Percentiles rank a stretch among this genome's conserved stretches.
These are phyloP conservation scores for Chaetomium globosum DNA, from an alignment of 2,329 filamentous ascomycete genomes.

Conservation along the genomic window DNA sequence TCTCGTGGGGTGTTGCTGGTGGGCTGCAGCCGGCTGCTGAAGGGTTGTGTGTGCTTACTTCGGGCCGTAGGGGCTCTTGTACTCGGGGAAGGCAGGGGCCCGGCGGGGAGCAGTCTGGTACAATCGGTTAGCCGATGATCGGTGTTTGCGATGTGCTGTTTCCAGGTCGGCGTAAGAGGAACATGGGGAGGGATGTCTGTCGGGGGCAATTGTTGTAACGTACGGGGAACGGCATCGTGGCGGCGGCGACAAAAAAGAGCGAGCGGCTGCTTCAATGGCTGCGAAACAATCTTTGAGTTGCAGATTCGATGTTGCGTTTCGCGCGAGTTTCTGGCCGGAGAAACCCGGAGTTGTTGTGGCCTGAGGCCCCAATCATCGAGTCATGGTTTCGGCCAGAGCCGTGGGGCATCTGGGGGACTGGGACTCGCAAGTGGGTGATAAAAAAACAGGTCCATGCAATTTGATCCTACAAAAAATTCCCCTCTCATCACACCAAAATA, in stretches of 20 bases:
- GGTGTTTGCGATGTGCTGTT: not conserved
- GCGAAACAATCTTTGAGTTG: slow-evolving; percentile 32
- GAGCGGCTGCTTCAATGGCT: slow-evolving; percentile 38
- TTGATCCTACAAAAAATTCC: too few species aligned
- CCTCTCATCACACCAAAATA: too few species aligned
- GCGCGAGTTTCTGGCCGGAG: slow-evolving; percentile 42
- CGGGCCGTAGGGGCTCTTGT: slow-evolving; percentile 66
- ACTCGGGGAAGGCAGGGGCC: slow-evolving; percentile 46
- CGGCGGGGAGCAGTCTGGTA: slow-evolving; percentile 52
- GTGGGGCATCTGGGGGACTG: too few species aligned
- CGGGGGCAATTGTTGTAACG: slow-evolving; percentile 21
- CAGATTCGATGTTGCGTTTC: slow-evolving; percentile 32
- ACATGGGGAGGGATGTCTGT: not conserved
- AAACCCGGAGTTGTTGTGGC: slow-evolving; percentile 39
- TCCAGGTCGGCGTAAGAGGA: not conserved
- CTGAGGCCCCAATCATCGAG: slow-evolving; percentile 36
- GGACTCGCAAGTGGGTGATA: too few species aligned
- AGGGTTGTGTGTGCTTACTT: slow-evolving; percentile 55
- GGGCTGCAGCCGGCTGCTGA: not conserved
- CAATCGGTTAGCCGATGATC: slow-evolving; percentile 41
- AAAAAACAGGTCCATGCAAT: too few species aligned
- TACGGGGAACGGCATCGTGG: slow-evolving; percentile 41
- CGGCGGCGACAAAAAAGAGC: slow-evolving; percentile 29
- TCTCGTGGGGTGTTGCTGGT: not conserved
- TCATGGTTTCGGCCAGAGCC: slow-evolving; percentile 10